Evolutionary conservation across 805 yeast genomes (phyloP), one percentile per base, ranked within the genome.

Genomic region (Saturnispora galanensis): DNA sequence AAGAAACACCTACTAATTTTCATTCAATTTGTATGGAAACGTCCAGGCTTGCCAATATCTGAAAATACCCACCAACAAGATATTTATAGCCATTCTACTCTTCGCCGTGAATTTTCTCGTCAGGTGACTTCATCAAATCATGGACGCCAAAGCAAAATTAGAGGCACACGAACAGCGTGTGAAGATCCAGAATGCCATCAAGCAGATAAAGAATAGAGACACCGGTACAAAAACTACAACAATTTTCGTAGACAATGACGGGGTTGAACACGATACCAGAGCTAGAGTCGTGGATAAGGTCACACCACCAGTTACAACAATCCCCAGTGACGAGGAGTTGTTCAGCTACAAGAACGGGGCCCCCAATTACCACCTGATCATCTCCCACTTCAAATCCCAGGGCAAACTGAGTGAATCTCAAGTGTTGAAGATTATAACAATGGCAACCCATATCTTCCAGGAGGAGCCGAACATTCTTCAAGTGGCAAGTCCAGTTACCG

Each of bases 401-500:
- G 97, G 98, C 2, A 71, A 95, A 46, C 66, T 90, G 35, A 69
- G 73, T 11, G 81, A 79, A 45, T 68, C 68, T 10, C 97, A 90
- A 59, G 86, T 85, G 0, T 54, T 80, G 37, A 68, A 68, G 38
- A 89, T 90, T 43, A 59, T 90, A 35, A 58, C 66, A 15, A 69
- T 68, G 62, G 94, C 94, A 8, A 79, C 88, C 0, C 68, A 67
- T 17, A 60, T 80, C 7, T 69, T 93, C 46, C 59, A 71, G 11
- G 59, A 64, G 33, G 97, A 90, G 57, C 94, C 96, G 5, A 90
- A 84, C 55, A 59, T 90, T 53, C 66, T 90, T 42, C 71, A 72
- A 15, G 83, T 93, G 2, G 89, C 88, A 3, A 94, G 96, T 0
- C 98, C 97, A 1, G 85, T 90, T 2, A 89, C 96, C 0, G 88